Percentiles rank a stretch among this genome's conserved stretches.
Conservation (phyloP, 306 rosid species). For the Alnus glutinosa region DNA sequence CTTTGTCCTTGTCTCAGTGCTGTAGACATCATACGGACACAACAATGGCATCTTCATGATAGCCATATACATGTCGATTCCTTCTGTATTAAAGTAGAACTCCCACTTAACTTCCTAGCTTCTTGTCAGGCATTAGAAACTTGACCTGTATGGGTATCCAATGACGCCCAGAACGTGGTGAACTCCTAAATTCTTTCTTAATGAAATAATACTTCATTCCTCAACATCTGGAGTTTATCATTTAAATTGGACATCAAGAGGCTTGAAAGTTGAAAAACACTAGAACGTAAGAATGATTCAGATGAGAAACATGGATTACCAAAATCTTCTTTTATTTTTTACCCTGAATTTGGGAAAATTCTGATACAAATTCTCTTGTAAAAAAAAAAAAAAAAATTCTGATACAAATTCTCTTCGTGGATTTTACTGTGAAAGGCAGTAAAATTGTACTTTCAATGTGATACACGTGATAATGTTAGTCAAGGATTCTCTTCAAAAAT, state of each 20-base stretch:
- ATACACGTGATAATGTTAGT: not conserved
- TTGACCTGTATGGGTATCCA: not conserved
- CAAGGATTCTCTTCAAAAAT: not conserved
- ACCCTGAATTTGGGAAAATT: not conserved
- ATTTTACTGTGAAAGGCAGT: not conserved
- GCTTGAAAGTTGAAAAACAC: slow-evolving; percentile 2
- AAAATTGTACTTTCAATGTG: not conserved
- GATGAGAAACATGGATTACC: not conserved
- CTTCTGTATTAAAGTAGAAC: slow-evolving; percentile 2
- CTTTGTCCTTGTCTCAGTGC: not conserved
- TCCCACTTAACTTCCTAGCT: slow-evolving; percentile 2
- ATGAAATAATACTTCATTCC: not conserved
- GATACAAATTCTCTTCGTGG: not conserved
- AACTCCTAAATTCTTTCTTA: not conserved
- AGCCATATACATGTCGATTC: not conserved
- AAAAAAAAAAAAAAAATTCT: not conserved
- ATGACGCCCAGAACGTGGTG: not conserved
- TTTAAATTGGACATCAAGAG: not conserved
- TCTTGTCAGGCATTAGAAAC: not conserved
- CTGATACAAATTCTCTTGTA: not conserved
- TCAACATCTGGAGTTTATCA: not conserved
- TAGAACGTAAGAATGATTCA: not conserved
- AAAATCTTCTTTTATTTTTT: not conserved
- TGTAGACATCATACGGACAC: not conserved
- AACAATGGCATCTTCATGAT: not conserved